Evolutionary conservation across 192 early-diverging fungal genomes (phyloP).

Genomic region (Anaeromyces robustus): DNA sequence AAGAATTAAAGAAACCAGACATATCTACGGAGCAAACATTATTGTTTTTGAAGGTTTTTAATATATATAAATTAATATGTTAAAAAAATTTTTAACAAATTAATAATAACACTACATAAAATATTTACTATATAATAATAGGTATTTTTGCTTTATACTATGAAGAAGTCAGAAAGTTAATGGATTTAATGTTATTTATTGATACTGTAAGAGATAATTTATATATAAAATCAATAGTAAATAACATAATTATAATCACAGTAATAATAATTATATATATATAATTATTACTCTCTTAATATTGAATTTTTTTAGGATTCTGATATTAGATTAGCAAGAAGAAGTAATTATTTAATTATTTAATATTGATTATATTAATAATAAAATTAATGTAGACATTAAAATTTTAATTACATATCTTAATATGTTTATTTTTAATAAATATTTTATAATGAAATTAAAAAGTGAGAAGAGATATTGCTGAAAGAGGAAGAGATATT

Average conservation of each 20-base stretch:
- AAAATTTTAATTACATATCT: no score
- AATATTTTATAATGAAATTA: background rate
- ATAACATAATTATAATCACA: no score
- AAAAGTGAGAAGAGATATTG: slow-evolving; percentile 74
- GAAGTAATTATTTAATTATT: slow-evolving; percentile 31
- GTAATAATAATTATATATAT: no score
- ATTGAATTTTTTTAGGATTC: slow-evolving; percentile 50
- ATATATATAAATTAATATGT: no score
- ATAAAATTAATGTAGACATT: no score
- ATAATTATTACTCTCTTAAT: no score
- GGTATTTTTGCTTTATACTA: slow-evolving; percentile 87
- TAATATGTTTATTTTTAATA: background rate
- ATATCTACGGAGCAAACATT: slow-evolving; percentile 85
- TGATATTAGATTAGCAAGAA: slow-evolving; percentile 74
- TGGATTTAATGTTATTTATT: slow-evolving; percentile 47
- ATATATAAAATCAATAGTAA: slow-evolving; percentile 68
- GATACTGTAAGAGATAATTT: slow-evolving; percentile 1
- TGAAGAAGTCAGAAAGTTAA: slow-evolving; percentile 54
- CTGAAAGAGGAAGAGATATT: slow-evolving; percentile 74
- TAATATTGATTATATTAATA: no score
- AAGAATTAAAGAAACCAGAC: slow-evolving; percentile 19
- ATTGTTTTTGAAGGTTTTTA: slow-evolving; percentile 77
- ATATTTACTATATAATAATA: background rate
- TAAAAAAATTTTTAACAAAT: no score
- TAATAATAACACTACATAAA: no score